Evolutionary conservation across 2,329 filamentous ascomycete species (phyloP), one percentile per base, ranked within the genome.

Genomic region (Cadophora luteo-olivacea): DNA sequence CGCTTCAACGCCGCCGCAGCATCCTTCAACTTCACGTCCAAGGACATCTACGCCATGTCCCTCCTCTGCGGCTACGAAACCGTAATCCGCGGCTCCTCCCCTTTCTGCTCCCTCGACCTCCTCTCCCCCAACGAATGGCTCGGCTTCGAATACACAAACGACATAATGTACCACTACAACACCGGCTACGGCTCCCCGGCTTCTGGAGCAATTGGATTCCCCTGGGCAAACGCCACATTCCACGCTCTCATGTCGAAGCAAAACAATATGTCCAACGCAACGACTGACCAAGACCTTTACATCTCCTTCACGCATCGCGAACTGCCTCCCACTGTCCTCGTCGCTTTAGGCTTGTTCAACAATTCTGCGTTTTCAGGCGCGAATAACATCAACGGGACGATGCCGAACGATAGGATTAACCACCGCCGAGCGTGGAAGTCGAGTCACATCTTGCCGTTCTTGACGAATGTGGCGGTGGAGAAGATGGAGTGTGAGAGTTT

Each of bases 281-380:
- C 72, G 2, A 68, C 67, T 0, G 74, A 76, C 16, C 83, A 86
- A 73, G 84, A 86, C 72, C 77, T 87, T 29, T 86, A 84, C 75
- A 80, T 86, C 55, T 85, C 83, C 0, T 87, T 87, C 79, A 85
- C 85, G 0, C 84, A 87, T 73, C 82, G 85, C 61, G 83, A 86
- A 74, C 76, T 87, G 2, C 84, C 84, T 3, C 85, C 85, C 0
- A 84, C 83, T 0, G 83, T 87, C 1, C 77, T 86, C 22, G 84
- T 86, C 0, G 83, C 85, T 0, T 75, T 88, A 63, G 85, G 84
- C 4, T 77, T 87, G 7, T 87, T 85, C 79, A 86, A 87, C 77
- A 86, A 86, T 76, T 82, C 81, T 4, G 82, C 79, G 0, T 82
- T 81, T 70, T 80, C 82, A 0, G 83, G 82, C 7, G 75, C 79